Percentiles rank a stretch among this genome's conserved stretches.
These are phyloP conservation scores for Cornus kousa DNA, from an alignment of 148 eudicot genomes.

Conservation along the genomic window DNA sequence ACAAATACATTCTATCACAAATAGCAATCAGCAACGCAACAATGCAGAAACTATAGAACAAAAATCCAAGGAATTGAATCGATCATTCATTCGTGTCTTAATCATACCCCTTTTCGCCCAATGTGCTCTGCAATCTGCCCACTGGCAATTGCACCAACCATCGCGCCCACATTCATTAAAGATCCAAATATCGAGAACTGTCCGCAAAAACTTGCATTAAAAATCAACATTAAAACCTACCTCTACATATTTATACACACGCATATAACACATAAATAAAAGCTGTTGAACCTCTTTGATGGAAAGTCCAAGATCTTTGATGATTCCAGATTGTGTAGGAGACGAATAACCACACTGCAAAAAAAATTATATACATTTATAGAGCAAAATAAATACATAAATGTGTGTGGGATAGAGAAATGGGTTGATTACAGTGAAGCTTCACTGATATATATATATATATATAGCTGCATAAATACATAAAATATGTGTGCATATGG, in stretches of 20 bases:
- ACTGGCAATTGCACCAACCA: slow-evolving; percentile 92
- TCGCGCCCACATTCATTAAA: slow-evolving; percentile 86
- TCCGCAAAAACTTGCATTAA: slow-evolving; percentile 2
- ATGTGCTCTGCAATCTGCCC: slow-evolving; percentile 84
- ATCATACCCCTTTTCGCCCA: slow-evolving; percentile 84
- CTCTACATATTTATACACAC: neutral
- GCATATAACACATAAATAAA: neutral
- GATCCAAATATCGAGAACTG: slow-evolving; percentile 92
- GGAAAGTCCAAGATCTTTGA: slow-evolving; percentile 61
- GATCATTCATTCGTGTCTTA: neutral
- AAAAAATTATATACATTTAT: neutral
- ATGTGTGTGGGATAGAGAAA: no score
- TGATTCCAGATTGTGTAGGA: slow-evolving; percentile 70
- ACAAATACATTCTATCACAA: neutral
- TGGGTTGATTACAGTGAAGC: no score
- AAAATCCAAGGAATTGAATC: neutral
- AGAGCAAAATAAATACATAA: no score
- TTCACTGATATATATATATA: no score
- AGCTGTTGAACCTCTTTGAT: slow-evolving; percentile 53
- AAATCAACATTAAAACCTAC: neutral
- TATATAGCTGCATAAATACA: no score
- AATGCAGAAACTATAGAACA: neutral
- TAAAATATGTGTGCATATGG: no score
- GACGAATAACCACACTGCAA: slow-evolving; percentile 85
- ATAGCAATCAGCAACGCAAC: neutral